Evolutionary conservation across 2,329 filamentous ascomycete species (phyloP).

Genomic region (Xenosphaeropsis pyriputrescens): DNA sequence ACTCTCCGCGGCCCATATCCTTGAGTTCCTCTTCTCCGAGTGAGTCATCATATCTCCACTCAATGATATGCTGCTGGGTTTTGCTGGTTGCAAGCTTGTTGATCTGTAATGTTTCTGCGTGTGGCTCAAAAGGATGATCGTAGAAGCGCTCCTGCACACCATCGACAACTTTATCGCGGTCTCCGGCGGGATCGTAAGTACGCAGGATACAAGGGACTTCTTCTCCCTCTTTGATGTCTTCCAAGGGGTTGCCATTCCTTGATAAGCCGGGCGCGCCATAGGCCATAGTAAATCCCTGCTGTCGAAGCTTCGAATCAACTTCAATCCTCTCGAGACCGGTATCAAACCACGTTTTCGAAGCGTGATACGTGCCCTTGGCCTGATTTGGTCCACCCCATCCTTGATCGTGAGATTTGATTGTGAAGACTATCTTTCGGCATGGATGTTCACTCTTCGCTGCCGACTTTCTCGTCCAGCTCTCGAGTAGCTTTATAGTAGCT

Average conservation of each 20-base stretch:
- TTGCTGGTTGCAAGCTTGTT: slow-evolving; percentile 27
- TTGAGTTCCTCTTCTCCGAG: slow-evolving; percentile 19
- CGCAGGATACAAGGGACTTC: not conserved
- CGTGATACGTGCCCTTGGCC: slow-evolving; percentile 24
- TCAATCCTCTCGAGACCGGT: slow-evolving; percentile 36
- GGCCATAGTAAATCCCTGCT: not conserved
- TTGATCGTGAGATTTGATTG: slow-evolving; percentile 40
- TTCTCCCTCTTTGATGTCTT: not conserved
- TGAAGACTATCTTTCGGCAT: slow-evolving; percentile 47
- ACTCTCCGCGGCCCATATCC: slow-evolving; percentile 30
- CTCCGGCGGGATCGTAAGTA: slow-evolving; percentile 2
- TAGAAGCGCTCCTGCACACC: slow-evolving; percentile 5
- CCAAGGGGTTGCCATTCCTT: no score
- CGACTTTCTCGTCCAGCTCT: slow-evolving; percentile 7
- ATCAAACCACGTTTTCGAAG: slow-evolving; percentile 49
- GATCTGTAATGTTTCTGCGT: slow-evolving; percentile 24
- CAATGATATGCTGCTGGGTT: slow-evolving; percentile 28
- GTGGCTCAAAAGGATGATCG: slow-evolving; percentile 24
- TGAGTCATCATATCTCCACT: slow-evolving; percentile 36
- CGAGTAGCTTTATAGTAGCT: slow-evolving; percentile 2
- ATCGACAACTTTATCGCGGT: not conserved
- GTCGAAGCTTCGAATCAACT: slow-evolving; percentile 9
- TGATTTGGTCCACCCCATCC: slow-evolving; percentile 30
- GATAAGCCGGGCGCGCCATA: not conserved
- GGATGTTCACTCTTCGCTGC: slow-evolving; percentile 22